Percentiles rank a stretch among this genome's conserved stretches.
phyloP scores from a whole-genome alignment of 257 asterid species.

The Solanum bulbocastanum region DNA sequence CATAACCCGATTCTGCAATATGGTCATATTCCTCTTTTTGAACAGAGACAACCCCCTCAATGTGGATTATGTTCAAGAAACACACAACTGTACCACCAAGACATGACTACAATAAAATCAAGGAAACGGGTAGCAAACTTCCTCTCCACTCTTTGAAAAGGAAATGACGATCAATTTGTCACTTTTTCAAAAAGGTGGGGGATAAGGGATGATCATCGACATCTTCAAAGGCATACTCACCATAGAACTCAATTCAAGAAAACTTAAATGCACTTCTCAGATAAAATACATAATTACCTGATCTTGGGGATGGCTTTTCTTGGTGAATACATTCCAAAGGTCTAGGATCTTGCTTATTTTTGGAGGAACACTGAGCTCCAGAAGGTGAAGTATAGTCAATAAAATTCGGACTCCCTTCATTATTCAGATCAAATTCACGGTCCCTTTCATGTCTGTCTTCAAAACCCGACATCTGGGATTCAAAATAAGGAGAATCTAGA shows the following conservation, averaged over 20 bases:
- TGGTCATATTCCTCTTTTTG: neutral
- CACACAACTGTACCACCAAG: neutral
- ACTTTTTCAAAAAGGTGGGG: neutral
- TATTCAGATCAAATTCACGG: slow-evolving; percentile 44
- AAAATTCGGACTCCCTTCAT: slow-evolving; percentile 49
- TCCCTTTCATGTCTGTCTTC: slow-evolving; percentile 41
- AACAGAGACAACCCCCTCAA: neutral
- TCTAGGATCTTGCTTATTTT: slow-evolving; percentile 44
- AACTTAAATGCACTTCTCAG: neutral
- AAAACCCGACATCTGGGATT: slow-evolving; percentile 39
- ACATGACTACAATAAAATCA: neutral
- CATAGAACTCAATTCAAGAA: neutral
- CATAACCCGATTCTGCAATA: neutral
- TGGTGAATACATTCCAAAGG: slow-evolving; percentile 38
- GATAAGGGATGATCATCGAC: neutral
- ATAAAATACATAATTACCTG: slow-evolving; percentile 39
- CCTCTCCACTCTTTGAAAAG: neutral
- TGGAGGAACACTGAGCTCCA: slow-evolving; percentile 65
- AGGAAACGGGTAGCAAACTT: neutral
- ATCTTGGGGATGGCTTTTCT: slow-evolving; percentile 70
- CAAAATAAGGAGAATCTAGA: slow-evolving; percentile 69
- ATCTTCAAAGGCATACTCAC: neutral
- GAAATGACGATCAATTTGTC: neutral
- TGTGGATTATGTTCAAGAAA: neutral
- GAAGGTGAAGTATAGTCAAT: slow-evolving; percentile 71